Conservation (phyloP, 1,284 basidiomycete genomes). For the Marasmius tenuissimus region DNA sequence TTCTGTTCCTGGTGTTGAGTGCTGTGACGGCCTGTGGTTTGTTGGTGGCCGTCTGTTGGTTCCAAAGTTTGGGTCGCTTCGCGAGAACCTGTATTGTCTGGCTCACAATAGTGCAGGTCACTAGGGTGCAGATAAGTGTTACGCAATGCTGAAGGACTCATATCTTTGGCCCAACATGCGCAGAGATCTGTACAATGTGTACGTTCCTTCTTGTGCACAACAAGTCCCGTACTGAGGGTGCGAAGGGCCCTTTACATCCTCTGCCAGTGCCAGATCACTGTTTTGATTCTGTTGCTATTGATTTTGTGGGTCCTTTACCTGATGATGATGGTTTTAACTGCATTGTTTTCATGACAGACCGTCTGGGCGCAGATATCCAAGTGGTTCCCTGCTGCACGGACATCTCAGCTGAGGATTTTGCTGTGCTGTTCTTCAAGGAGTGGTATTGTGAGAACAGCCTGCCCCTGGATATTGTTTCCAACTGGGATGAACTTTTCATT, state of each 20-base stretch:
- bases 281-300: constrained; percentile 25
- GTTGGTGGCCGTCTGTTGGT: constrained; percentile 22
- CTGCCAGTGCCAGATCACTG: constrained; percentile 26
- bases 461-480: constrained; percentile 21
- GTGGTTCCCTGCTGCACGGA: constrained; percentile 27
- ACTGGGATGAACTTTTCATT: constrained; percentile 29
- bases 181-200: constrained; percentile 23
- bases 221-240: constrained; percentile 18
- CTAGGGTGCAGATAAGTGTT: constrained; percentile 22
- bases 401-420: constrained; percentile 18
- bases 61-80: constrained; percentile 15
- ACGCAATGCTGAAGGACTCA: constrained; percentile 12
- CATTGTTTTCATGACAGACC: constrained; percentile 41
- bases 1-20: background rate
- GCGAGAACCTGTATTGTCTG: constrained; percentile 20
- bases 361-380: constrained; percentile 32
- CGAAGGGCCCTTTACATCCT: constrained; percentile 28
- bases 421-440: constrained; percentile 7
- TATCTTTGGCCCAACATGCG: constrained; percentile 41
- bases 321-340: constrained; percentile 25
- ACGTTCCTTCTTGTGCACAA: constrained; percentile 33
- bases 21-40: background rate
- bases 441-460: constrained; percentile 36
- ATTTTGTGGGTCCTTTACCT: constrained; percentile 35
- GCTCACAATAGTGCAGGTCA: constrained; percentile 22